Conservation (phyloP, 768 basidiomycete genomes). For the Tricholoma sp. region DNA sequence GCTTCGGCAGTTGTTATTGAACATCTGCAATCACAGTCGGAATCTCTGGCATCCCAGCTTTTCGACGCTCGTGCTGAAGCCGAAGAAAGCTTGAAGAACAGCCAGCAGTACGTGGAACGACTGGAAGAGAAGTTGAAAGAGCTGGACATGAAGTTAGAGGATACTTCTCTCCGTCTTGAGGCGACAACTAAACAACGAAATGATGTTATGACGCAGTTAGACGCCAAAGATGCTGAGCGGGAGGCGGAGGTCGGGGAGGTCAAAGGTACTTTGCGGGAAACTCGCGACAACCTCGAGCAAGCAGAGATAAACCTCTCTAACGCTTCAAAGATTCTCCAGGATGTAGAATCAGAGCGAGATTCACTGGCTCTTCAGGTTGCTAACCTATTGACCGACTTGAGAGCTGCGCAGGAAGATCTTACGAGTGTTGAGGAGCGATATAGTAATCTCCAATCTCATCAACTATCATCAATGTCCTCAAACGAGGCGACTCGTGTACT, state of each 20-base stretch:
- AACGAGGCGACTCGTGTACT: constrained; percentile 51
- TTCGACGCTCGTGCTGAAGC: constrained; percentile 10
- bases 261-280: constrained; percentile 31
- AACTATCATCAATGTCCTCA: constrained; percentile 58
- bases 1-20: constrained; percentile 37
- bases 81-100: constrained; percentile 7
- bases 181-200: constrained; percentile 32
- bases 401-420: constrained; percentile 47
- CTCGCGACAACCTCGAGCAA: constrained; percentile 31
- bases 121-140: constrained; percentile 21
- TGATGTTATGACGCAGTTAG: constrained; percentile 29
- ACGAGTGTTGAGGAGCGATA: constrained; percentile 56
- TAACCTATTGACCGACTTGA: constrained; percentile 59
- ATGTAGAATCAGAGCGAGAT: constrained; percentile 61
- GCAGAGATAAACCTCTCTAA: constrained; percentile 40
- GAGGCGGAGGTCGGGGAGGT: constrained; percentile 25
- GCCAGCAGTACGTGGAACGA: constrained; percentile 17
- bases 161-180: constrained; percentile 28
- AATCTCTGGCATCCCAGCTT: constrained; percentile 5
- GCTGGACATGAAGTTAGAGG: constrained; percentile 29
- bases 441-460: constrained; percentile 56
- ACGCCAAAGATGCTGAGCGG: constrained; percentile 25
- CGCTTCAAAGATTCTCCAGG: constrained; percentile 43
- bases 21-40: constrained; percentile 27
- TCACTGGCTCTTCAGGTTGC: constrained; percentile 59